phyloP scores from a whole-genome alignment of 1,139 yeast genomes.

The Debaryomyces fabryi region DNA sequence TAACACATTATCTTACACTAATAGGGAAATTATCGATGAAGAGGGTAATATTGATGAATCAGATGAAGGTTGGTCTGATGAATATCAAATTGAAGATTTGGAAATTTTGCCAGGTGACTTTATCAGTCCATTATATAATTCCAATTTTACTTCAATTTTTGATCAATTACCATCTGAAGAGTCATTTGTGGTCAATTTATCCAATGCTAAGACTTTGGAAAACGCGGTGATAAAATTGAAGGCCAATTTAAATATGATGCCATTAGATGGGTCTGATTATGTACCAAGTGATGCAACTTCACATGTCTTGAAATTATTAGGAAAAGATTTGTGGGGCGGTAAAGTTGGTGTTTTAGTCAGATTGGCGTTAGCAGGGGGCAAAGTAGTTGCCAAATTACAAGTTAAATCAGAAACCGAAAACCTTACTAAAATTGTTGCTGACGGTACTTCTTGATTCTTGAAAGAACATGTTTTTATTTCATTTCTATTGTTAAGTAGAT shows the following conservation, averaged over 20 bases:
- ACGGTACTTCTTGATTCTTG: constrained; percentile 30
- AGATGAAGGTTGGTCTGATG: constrained; percentile 92
- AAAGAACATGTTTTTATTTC: constrained; percentile 5
- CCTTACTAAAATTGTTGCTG: constrained; percentile 49
- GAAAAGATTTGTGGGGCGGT: constrained; percentile 74
- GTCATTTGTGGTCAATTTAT: constrained; percentile 39
- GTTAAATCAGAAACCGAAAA: constrained; percentile 66
- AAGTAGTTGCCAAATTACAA: constrained; percentile 75
- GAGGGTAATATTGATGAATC: constrained; percentile 67
- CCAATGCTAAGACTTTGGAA: constrained; percentile 39
- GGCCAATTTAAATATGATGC: constrained; percentile 69
- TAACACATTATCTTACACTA: constrained; percentile 72
- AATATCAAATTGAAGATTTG: constrained; percentile 85
- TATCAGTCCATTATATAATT: constrained; percentile 74
- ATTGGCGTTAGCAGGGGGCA: constrained; percentile 70
- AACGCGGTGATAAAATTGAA: constrained; percentile 51
- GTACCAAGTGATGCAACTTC: constrained; percentile 62
- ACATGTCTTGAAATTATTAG: constrained; percentile 80
- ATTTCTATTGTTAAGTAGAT: constrained; percentile 7
- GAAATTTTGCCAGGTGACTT: constrained; percentile 81
- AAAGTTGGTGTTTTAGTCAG: constrained; percentile 72
- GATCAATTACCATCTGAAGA: constrained; percentile 60
- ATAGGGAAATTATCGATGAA: constrained; percentile 78
- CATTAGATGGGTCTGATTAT: constrained; percentile 77
- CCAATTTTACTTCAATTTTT: constrained; percentile 73